Evolutionary conservation across 441 rosid genomes (phyloP).

Genomic region (Gossypium trilobum): DNA sequence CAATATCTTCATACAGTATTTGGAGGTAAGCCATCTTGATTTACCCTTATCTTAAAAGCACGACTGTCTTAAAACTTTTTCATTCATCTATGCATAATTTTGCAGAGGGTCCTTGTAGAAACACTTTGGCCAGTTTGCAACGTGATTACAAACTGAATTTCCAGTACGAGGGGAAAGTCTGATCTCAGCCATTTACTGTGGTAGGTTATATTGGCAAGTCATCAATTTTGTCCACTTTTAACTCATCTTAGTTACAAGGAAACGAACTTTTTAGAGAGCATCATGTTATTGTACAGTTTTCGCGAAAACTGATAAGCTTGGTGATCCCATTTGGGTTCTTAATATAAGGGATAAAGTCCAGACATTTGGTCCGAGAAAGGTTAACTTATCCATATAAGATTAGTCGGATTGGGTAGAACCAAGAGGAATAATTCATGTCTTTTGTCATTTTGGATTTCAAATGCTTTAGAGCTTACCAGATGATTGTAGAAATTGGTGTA

Average conservation of each 20-base stretch:
- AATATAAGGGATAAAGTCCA: neutral
- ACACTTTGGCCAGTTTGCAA: slow-evolving; percentile 56
- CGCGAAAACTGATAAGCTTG: neutral
- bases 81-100: slow-evolving; percentile 20
- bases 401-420: neutral
- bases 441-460: neutral
- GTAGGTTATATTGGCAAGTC: slow-evolving; percentile 6
- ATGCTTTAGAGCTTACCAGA: neutral
- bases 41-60: neutral
- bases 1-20: slow-evolving; percentile 27
- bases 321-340: neutral
- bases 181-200: slow-evolving; percentile 14
- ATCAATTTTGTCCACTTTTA: neutral
- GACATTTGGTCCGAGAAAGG: neutral
- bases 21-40: slow-evolving; percentile 49
- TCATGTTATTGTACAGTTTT: neutral
- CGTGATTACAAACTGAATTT: slow-evolving; percentile 73
- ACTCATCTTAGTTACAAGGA: neutral
- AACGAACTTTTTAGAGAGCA: neutral
- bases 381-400: neutral
- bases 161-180: slow-evolving; percentile 81
- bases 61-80: slow-evolving; percentile 8
- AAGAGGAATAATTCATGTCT: neutral
- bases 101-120: slow-evolving; percentile 93
- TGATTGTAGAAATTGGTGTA: neutral